These are phyloP conservation scores for Clonostachys rhizophaga DNA, from an alignment of 2,329 filamentous ascomycete genomes.

Conservation along the genomic window DNA sequence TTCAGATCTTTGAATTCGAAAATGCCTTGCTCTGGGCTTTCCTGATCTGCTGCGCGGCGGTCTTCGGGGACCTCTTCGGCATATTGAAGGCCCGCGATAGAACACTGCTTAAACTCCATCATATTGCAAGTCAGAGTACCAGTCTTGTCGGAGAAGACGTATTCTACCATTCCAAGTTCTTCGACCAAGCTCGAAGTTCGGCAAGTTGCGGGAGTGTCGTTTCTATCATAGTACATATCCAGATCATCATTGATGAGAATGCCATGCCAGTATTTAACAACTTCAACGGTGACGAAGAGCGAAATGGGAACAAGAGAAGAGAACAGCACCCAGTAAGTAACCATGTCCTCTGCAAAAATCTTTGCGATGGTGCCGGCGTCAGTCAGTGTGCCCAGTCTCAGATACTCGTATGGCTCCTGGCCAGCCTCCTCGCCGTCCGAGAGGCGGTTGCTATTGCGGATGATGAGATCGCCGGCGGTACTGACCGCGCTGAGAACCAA, in stretches of 20 bases:
- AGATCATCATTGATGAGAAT: constrained; percentile 96
- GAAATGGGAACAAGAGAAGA: constrained; percentile 96
- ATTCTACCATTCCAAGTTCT: constrained; percentile 96
- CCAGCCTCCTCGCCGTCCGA: constrained; percentile 40
- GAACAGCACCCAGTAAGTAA: constrained; percentile 98
- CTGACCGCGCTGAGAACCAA: constrained; percentile 82
- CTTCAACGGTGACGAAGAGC: constrained; percentile 93
- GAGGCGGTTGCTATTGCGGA: constrained; percentile 55
- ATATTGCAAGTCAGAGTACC: constrained; percentile 96
- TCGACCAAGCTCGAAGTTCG: constrained; percentile 95
- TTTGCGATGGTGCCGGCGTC: constrained; percentile 51
- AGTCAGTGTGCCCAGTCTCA: constrained; percentile 61
- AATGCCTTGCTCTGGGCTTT: constrained; percentile 73
- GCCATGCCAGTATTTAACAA: constrained; percentile 98
- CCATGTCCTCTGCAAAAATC: constrained; percentile 89
- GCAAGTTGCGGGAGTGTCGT: constrained; percentile 91
- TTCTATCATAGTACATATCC: constrained; percentile 96
- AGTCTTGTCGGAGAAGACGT: constrained; percentile 98
- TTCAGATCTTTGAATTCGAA: constrained; percentile 77
- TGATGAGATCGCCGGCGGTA: constrained; percentile 84
- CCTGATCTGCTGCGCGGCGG: constrained; percentile 71
- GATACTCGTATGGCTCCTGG: constrained; percentile 41
- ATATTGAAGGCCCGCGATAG: constrained; percentile 91
- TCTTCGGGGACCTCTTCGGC: constrained; percentile 91
- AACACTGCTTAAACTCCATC: constrained; percentile 98